A percentile compares a stretch with the other conserved stretches of the same genome.
Conservation (phyloP, 495 filamentous ascomycete genomes). For the Hamigera avellanea region DNA sequence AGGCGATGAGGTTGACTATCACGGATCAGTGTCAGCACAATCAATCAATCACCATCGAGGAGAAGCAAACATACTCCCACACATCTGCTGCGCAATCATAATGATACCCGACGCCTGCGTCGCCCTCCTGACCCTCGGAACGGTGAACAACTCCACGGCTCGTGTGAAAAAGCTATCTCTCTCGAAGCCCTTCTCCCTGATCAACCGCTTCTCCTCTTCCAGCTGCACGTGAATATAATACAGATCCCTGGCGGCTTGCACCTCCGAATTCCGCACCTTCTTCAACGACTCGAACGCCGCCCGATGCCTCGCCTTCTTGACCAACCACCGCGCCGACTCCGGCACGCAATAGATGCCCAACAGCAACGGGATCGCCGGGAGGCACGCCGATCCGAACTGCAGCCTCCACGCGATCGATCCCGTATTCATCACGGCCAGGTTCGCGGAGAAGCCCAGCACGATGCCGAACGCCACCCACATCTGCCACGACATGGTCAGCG, state of each 20-base stretch:
- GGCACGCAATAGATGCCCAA: conserved; percentile 62
- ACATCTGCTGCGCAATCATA: conserved; percentile 80
- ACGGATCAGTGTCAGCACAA: not conserved
- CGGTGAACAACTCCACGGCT: conserved; percentile 43
- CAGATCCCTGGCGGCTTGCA: conserved; percentile 68
- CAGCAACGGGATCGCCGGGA: conserved; percentile 59
- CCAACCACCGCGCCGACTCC: conserved; percentile 36
- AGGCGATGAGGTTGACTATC: conserved; percentile 49
- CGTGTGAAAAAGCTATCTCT: conserved; percentile 31
- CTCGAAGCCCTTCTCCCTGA: conserved; percentile 10
- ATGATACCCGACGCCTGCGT: conserved; percentile 44
- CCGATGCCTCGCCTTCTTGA: conserved; percentile 49
- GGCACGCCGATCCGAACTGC: conserved; percentile 67
- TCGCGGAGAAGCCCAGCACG: conserved; percentile 58
- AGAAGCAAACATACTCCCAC: conserved; percentile 39
- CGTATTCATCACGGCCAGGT: conserved; percentile 50
- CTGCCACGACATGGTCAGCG: conserved; percentile 79
- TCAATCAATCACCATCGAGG: not conserved
- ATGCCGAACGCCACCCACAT: conserved; percentile 80
- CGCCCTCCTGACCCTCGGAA: conserved; percentile 46
- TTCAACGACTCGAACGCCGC: conserved; percentile 53
- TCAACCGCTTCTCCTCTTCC: conserved; percentile 24
- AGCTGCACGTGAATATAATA: conserved; percentile 59
- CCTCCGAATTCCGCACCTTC: conserved; percentile 46
- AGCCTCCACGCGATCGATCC: conserved; percentile 58